These are phyloP conservation scores for Carex scoparia DNA, from an alignment of 176 grass and related monocot species.

Conservation along the genomic window DNA sequence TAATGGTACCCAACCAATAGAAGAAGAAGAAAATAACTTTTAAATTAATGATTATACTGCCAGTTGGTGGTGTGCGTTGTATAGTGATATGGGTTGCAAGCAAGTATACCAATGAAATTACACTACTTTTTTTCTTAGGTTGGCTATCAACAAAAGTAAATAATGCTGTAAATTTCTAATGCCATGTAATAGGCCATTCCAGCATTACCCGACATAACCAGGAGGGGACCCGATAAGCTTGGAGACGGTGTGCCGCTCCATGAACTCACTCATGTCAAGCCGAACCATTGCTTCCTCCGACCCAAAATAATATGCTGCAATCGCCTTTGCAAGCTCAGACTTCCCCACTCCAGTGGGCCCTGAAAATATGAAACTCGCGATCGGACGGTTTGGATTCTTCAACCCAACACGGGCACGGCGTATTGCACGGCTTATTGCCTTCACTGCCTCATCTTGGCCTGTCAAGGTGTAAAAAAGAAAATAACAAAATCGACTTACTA, in stretches of 20 bases:
- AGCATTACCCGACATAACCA: constrained; percentile 61
- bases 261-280: constrained; percentile 98
- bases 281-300: constrained; percentile 92
- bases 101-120: background rate
- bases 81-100: background rate
- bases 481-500: background rate
- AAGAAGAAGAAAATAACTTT: background rate
- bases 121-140: background rate
- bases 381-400: constrained; percentile 84
- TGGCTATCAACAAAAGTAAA: background rate
- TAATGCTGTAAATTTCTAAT: background rate
- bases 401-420: constrained; percentile 78
- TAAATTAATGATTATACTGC: background rate
- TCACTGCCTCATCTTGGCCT: constrained; percentile 92
- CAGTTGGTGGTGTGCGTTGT: background rate
- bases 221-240: constrained; percentile 87
- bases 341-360: constrained; percentile 92
- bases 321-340: constrained; percentile 82
- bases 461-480: background rate
- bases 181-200: background rate
- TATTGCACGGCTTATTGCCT: constrained; percentile 81
- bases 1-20: too few species aligned
- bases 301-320: constrained; percentile 79
- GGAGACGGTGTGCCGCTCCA: constrained; percentile 88
- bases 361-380: constrained; percentile 89